Conservation (phyloP, 768 basidiomycete species). For the Amanita pallidorosea region DNA sequence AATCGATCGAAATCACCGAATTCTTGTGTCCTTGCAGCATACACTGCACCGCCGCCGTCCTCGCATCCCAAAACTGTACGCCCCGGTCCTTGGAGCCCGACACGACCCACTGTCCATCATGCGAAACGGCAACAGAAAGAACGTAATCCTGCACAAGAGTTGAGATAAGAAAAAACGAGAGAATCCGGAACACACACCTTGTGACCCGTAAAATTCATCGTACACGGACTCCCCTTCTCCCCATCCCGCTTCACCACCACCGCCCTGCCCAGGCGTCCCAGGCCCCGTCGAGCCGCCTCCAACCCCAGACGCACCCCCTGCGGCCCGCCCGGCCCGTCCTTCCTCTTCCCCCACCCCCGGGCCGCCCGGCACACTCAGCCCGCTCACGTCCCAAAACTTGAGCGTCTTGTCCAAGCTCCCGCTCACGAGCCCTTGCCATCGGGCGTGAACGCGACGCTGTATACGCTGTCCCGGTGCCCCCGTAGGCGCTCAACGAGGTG, state of each 20-base stretch:
- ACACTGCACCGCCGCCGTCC: conserved; percentile 69
- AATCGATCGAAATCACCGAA: conserved; percentile 40
- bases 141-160: conserved; percentile 39
- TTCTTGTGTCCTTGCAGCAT: conserved; percentile 78
- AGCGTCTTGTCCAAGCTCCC: conserved; percentile 86
- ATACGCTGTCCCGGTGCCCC: conserved; percentile 80
- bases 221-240: conserved; percentile 42
- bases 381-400: conserved; percentile 81
- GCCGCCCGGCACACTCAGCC: conserved; percentile 37
- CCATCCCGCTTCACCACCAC: conserved; percentile 34
- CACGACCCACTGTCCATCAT: conserved; percentile 90
- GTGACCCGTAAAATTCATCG: conserved; percentile 84
- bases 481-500: conserved; percentile 60
- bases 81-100: conserved; percentile 92
- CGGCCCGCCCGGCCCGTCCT: not conserved
- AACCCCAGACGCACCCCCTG: not conserved
- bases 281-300: conserved; percentile 5
- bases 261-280: conserved; percentile 3
- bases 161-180: not conserved
- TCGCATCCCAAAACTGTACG: conserved; percentile 89
- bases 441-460: conserved; percentile 85
- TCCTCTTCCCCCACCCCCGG: conserved; percentile 8
- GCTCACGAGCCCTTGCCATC: conserved; percentile 87
- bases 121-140: conserved; percentile 61
- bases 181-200: conserved; percentile 54